Evolutionary conservation across 495 filamentous ascomycete species (phyloP).

Genomic region (Penicillium cosmopolitanum): DNA sequence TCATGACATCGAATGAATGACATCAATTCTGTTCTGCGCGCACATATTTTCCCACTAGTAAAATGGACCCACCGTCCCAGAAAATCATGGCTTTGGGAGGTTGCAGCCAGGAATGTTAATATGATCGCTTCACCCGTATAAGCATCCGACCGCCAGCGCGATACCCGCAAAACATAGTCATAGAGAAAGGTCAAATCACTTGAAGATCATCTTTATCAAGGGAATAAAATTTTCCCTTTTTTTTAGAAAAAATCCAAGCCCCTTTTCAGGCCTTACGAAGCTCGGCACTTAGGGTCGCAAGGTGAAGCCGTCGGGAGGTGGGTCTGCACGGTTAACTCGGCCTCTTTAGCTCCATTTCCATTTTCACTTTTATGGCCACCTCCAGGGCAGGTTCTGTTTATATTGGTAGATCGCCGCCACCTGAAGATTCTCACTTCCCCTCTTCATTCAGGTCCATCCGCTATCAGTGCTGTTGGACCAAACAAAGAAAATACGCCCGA

Average conservation of each 20-base stretch:
- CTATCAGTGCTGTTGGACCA: neutral
- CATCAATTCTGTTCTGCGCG: slow-evolving; percentile 12
- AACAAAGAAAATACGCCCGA: neutral
- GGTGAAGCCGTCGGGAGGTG: slow-evolving; percentile 23
- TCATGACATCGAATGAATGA: slow-evolving; percentile 12
- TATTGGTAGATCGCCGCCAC: slow-evolving; percentile 7
- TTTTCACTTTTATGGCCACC: slow-evolving; percentile 12
- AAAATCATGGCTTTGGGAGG: neutral
- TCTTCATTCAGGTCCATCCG: neutral
- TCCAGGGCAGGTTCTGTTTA: slow-evolving; percentile 13
- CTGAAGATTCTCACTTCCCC: neutral
- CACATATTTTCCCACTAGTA: slow-evolving; percentile 18
- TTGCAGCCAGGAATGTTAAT: neutral
- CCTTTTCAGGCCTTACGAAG: neutral
- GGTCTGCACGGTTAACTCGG: slow-evolving; percentile 30
- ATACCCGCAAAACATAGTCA: neutral
- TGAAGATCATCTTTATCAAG: neutral
- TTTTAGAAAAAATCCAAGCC: too few relatives aligned
- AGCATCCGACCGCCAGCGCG: neutral
- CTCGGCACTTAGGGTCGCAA: slow-evolving; percentile 18
- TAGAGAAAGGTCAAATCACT: neutral
- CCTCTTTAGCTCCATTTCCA: slow-evolving; percentile 13
- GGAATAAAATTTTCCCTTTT: neutral
- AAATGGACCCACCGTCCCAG: slow-evolving; percentile 2
- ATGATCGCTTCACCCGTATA: neutral